These are phyloP conservation scores for Xylaria curta DNA, from an alignment of 495 filamentous ascomycete genomes.

Conservation along the genomic window DNA sequence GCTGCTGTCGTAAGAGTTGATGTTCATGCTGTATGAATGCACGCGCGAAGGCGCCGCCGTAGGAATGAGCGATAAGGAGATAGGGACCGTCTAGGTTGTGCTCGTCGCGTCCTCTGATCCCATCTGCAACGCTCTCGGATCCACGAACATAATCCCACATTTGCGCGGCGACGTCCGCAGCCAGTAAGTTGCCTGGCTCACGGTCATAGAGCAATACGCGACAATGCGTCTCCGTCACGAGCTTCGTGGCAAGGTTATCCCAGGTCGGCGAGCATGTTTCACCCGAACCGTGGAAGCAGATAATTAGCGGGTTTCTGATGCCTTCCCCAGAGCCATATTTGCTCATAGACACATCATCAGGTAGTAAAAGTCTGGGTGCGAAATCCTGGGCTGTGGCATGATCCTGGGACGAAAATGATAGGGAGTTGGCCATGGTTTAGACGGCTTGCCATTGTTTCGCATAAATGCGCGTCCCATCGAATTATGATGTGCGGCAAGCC, in stretches of 20 bases:
- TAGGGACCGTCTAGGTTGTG: conserved; percentile 48
- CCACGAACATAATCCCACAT: conserved; percentile 27
- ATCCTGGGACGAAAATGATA: neutral
- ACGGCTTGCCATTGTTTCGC: no score
- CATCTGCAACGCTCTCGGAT: conserved; percentile 22
- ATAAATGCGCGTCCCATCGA: no score
- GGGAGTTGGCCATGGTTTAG: neutral
- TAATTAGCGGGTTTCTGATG: conserved; percentile 37
- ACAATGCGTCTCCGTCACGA: conserved; percentile 34
- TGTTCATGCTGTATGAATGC: conserved; percentile 40
- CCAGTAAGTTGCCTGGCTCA: conserved; percentile 28
- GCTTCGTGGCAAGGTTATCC: conserved; percentile 44
- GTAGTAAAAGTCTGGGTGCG: neutral
- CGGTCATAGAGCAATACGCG: conserved; percentile 54
- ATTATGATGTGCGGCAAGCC: no score
- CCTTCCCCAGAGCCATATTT: neutral
- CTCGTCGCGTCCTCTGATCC: conserved; percentile 39
- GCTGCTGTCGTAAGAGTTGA: neutral
- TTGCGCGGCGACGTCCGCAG: conserved; percentile 25
- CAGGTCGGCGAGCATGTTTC: conserved; percentile 52
- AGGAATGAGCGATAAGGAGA: conserved; percentile 58
- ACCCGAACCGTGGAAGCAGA: conserved; percentile 55
- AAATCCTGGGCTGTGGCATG: neutral
- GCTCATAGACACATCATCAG: neutral
- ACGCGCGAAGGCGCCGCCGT: conserved; percentile 58